Conservation (phyloP, 1,139 yeast genomes). For the Debaryomyces coudertii region DNA sequence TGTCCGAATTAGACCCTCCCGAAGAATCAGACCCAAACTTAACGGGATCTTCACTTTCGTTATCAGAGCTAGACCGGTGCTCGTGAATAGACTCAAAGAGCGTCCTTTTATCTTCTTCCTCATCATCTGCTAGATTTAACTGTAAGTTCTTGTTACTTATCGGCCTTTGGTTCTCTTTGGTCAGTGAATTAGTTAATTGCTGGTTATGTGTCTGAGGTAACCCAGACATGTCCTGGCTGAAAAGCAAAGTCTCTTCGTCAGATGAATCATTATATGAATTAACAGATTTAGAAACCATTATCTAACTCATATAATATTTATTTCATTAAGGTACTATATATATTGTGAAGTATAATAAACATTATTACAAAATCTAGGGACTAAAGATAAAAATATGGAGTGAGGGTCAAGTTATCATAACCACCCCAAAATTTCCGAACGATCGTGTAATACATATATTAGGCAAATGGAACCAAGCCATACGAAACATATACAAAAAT, state of each 20-base stretch:
- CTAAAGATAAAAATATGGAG: conserved; percentile 7
- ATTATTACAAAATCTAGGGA: neutral
- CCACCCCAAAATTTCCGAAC: conserved; percentile 4
- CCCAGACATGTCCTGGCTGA: conserved; percentile 1
- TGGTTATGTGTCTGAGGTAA: conserved; percentile 5
- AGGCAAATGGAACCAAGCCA: conserved; percentile 3
- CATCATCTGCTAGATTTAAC: conserved; percentile 3
- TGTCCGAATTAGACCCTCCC: conserved; percentile 5
- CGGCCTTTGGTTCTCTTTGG: conserved; percentile 7
- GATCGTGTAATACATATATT: conserved; percentile 2
- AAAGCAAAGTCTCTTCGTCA: conserved; percentile 9
- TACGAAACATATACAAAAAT: neutral
- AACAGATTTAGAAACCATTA: conserved; percentile 9
- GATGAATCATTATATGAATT: conserved; percentile 7
- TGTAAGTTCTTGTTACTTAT: conserved; percentile 10
- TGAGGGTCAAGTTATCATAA: conserved; percentile 11
- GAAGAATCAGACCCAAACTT: conserved; percentile 12
- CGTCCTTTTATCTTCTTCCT: conserved; percentile 9
- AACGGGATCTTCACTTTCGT: conserved; percentile 15
- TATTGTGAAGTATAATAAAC: neutral
- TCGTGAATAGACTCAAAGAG: conserved; percentile 12
- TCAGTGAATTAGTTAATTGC: conserved; percentile 5
- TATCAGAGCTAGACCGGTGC: conserved; percentile 11
- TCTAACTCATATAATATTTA: neutral
- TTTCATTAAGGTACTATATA: conserved; percentile 2